Evolutionary conservation across 345 rosid species (phyloP).

Genomic region (Camelina neglecta): DNA sequence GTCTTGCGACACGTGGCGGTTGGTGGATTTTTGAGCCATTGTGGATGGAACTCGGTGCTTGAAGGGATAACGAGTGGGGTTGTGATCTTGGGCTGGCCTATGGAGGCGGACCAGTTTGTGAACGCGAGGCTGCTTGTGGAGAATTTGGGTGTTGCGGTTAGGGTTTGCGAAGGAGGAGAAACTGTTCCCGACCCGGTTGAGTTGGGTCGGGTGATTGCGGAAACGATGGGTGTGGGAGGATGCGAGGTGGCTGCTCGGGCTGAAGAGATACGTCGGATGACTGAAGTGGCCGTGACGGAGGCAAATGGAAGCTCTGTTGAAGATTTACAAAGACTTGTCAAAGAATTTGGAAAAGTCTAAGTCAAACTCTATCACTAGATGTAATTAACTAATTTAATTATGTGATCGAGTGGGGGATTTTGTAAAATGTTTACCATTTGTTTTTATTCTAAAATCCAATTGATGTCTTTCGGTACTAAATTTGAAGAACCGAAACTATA

Average conservation of each 20-base stretch:
- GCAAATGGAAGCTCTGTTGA: slow-evolving; percentile 23
- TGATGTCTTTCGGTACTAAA: no score
- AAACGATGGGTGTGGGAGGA: slow-evolving; percentile 38
- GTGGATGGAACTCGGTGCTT: slow-evolving; percentile 82
- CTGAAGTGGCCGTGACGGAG: slow-evolving; percentile 48
- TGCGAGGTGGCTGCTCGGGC: slow-evolving; percentile 40
- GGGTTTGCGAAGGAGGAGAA: slow-evolving; percentile 58
- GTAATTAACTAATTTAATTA: no score
- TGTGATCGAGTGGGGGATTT: no score
- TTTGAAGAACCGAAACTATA: no score
- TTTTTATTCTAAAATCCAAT: no score
- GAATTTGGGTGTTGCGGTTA: slow-evolving; percentile 53
- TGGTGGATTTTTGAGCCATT: slow-evolving; percentile 69
- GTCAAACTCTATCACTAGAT: no score
- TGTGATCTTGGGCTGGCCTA: slow-evolving; percentile 67
- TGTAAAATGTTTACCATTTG: no score
- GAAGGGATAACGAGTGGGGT: slow-evolving; percentile 62
- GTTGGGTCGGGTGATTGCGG: slow-evolving; percentile 44
- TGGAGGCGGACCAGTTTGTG: slow-evolving; percentile 74
- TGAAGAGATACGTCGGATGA: slow-evolving; percentile 41
- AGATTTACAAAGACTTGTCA: slow-evolving; percentile 48
- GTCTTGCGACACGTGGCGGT: slow-evolving; percentile 60
- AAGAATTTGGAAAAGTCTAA: slow-evolving; percentile 16
- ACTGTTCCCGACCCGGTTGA: slow-evolving; percentile 61
- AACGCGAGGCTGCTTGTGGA: slow-evolving; percentile 58